Base-by-base conservation (phyloP, 495 filamentous ascomycete genomes). In the Neurospora hispaniola region DNA sequence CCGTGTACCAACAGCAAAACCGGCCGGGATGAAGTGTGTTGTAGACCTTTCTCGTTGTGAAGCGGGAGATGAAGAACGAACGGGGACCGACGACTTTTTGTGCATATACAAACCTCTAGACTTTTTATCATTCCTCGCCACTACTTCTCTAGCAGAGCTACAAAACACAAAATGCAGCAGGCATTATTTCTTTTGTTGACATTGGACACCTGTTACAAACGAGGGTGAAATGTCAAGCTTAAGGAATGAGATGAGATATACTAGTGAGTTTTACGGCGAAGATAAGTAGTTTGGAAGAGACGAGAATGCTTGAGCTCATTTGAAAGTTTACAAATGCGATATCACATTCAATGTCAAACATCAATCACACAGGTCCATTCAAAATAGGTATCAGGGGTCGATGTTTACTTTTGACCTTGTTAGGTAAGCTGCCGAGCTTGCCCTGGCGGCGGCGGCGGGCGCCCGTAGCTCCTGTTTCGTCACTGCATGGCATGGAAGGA, bases 91-190 rank as follows among this genome's bases (percentile, higher is more conserved):
- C 79, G 79, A 77, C 75, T 79, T 78, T 78, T 76, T 85, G 83
- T 85, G 84, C 83, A 85, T 84, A 85, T 85, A 85, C 76, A 79
- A 82, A 74, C 80, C 78, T 80, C 71, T 82, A 83, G 82, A 82
- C 81, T 74, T 74, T 80, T 80, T 71, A 76, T 75, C 42, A 71
- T 77, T 75, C 69, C 40, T 70, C 23, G 74, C 76, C 75, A 71
- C 74, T 77, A 71, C 73, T 62, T 62, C 6, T 35, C 54, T 62
- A 62, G 54, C 27, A 35, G 54, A 62, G 27, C 54, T 62, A 35
- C 18, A 9, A 1, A 39, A 62, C 35, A 62, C 31, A 39, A 62
- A 62, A 62, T 62, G 54, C 54, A 35, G 54, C 54, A 62, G 54
- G 54, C 54, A 62, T 62, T 9, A 35, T 62, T 62, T 35, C 54